Percentiles rank a stretch among this genome's conserved stretches.
Conservation (phyloP, 805 yeast genomes). For the Metschnikowia cerradonensis region DNA sequence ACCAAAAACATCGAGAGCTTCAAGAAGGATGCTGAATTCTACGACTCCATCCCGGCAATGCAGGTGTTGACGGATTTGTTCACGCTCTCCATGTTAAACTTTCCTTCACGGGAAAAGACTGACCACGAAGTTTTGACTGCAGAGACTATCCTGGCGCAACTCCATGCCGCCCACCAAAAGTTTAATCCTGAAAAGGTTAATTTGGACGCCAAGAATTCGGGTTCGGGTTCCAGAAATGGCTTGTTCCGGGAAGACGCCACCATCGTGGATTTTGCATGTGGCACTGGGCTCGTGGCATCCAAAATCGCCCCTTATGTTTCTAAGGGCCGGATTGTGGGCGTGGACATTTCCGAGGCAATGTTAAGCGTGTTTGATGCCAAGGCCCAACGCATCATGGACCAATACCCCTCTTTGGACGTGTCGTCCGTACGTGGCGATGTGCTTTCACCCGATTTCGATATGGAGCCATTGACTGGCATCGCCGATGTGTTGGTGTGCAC, state of each 20-base stretch:
- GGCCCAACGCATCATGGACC: background rate
- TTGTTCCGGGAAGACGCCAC: slow-evolving; percentile 21
- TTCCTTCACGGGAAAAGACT: slow-evolving; percentile 2
- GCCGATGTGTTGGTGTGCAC: slow-evolving; percentile 32
- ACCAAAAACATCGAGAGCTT: slow-evolving; percentile 21
- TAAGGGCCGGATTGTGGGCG: slow-evolving; percentile 26
- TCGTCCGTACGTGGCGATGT: slow-evolving; percentile 23
- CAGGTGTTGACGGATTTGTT: slow-evolving; percentile 17
- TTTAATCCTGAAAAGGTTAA: background rate
- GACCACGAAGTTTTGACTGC: background rate
- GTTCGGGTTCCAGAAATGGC: background rate
- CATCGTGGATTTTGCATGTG: slow-evolving; percentile 42
- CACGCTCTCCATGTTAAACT: slow-evolving; percentile 20
- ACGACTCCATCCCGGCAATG: slow-evolving; percentile 22
- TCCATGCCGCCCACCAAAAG: background rate
- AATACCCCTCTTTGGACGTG: slow-evolving; percentile 11
- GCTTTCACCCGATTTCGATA: slow-evolving; percentile 15
- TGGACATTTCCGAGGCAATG: slow-evolving; percentile 32
- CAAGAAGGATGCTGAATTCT: slow-evolving; percentile 16
- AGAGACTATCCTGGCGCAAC: background rate
- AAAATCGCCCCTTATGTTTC: slow-evolving; percentile 28
- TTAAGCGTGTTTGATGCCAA: slow-evolving; percentile 15
- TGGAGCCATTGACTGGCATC: slow-evolving; percentile 15
- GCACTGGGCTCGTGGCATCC: slow-evolving; percentile 36
- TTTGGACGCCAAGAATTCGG: no score